A percentile compares a stretch with the other conserved stretches of the same genome.
Conservation (phyloP, 345 rosid species). For the Eucalyptus coolabah region DNA sequence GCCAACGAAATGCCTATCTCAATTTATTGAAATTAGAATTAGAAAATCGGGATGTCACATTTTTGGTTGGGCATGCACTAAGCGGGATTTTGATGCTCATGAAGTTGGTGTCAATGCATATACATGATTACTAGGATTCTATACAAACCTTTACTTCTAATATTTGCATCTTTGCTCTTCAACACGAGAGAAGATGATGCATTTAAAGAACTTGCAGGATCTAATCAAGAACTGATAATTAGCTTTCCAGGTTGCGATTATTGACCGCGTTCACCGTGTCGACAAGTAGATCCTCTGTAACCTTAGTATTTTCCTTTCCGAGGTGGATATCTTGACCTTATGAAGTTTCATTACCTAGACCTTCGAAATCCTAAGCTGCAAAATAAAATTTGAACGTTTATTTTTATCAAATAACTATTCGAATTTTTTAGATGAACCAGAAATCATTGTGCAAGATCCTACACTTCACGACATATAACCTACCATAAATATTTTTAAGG, state of each 20-base stretch:
- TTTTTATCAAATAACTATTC: too few species aligned
- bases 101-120: background rate
- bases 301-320: background rate
- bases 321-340: background rate
- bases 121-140: background rate
- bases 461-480: too few species aligned
- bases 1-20: too few species aligned
- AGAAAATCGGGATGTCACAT: too few species aligned
- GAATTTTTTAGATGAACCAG: too few species aligned
- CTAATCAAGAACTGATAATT: too few species aligned
- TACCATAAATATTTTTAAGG: too few species aligned
- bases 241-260: background rate
- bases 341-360: background rate
- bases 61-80: background rate
- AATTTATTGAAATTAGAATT: too few species aligned
- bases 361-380: background rate
- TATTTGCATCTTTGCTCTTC: background rate
- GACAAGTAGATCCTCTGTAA: background rate
- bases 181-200: background rate
- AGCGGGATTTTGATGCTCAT: background rate
- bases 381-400: background rate
- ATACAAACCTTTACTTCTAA: background rate
- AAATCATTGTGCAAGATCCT: accelerated
- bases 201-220: background rate
- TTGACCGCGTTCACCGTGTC: too few species aligned